Base-by-base conservation (phyloP, 768 basidiomycete genomes). In the Phylloporus sp. region DNA sequence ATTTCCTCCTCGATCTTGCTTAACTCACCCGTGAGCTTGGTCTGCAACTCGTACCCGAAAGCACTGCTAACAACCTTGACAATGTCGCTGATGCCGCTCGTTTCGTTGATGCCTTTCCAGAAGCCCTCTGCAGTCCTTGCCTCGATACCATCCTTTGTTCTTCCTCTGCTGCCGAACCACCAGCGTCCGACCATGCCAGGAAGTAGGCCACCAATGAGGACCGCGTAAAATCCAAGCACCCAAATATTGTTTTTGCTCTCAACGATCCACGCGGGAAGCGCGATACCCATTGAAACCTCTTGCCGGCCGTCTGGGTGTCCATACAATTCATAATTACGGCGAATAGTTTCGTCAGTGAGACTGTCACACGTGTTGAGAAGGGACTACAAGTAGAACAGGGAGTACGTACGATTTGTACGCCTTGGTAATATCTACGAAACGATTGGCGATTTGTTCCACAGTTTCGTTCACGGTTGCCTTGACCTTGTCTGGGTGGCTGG, bases 291-390 rank as follows among this genome's bases (percentile, higher is more conserved):
- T 15, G 88, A 84, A 26, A 95, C 76, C 63, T 92, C 88, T 65
- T 97, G 93, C n/a, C 91, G 86, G 7, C 97, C 97, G 67, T 99
- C 97, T 0, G 97, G 97, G 64, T 99, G 88, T 3, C 94, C 93
- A 57, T 89, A 97, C 32, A 85, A 75, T 58, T 88, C 82, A 73
- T 85, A 84, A 69, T 99, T 99, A 62, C 87, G 83, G 36, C 94
- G 89, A 48, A 93, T 93, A 6, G 81, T 86, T 64, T 91, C 91
- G 70, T 99, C 94, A 1, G 95, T 97, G 23, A 99, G 73, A 8
- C 91, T 93, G 13, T 15, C 46, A 23, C 3, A 45, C 10, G 11
- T 36, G n/a, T 29, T 49, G 22, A 41, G 27, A 47, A 7, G 22
- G 15, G 22, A 16, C 6, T 2, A 28, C 23, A 5, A 56, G 13